Conservation (phyloP, 257 asterid genomes). For the Catharanthus roseus region DNA sequence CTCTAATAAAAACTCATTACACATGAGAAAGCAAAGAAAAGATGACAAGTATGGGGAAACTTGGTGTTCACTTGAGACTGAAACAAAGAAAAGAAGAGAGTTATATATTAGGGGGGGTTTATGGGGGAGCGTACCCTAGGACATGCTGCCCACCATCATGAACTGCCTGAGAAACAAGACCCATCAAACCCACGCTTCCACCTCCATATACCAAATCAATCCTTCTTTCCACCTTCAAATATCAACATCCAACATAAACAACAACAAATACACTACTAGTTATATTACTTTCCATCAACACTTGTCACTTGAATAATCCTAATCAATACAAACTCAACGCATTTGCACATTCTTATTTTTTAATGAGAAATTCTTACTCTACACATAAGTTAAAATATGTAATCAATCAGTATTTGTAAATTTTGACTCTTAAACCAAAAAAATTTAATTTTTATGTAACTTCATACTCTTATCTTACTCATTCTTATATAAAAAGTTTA, state of each 20-base stretch:
- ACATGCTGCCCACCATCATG: conserved; percentile 99
- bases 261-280: conserved; percentile 7
- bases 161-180: conserved; percentile 99
- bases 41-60: conserved; percentile 32
- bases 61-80: conserved; percentile 4
- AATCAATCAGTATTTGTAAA: too few species aligned
- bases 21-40: conserved; percentile 28
- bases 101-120: not conserved
- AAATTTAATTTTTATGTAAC: too few species aligned
- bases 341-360: too few species aligned
- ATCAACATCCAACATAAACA: conserved; percentile 19
- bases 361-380: too few species aligned
- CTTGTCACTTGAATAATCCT: conserved; percentile 41
- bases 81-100: conserved; percentile 2
- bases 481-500: too few species aligned
- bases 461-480: too few species aligned
- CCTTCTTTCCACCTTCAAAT: conserved; percentile 85
- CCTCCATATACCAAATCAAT: conserved; percentile 99
- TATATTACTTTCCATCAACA: conserved; percentile 18
- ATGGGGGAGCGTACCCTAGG: conserved; percentile 54
- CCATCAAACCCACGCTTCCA: conserved; percentile 99
- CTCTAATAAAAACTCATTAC: not conserved
- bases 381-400: too few species aligned
- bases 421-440: too few species aligned
- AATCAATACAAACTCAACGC: too few species aligned